phyloP scores from a whole-genome alignment of 805 yeast species.

The Saturnispora serradocipensis region DNA sequence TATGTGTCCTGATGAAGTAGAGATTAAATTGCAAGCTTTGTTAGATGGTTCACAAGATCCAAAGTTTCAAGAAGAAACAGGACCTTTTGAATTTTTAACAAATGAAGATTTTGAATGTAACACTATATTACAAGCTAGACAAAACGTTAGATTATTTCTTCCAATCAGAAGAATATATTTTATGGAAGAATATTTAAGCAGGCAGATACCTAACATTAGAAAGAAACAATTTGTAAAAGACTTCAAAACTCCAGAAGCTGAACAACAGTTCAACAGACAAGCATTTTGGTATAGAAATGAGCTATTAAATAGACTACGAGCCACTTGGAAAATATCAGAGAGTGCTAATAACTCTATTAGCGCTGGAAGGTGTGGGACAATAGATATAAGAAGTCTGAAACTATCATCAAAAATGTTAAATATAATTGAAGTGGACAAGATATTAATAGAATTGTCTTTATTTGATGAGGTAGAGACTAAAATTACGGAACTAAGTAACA shows the following conservation, averaged over 20 bases:
- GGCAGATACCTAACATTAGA: slow-evolving; percentile 61
- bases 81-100: slow-evolving; percentile 12
- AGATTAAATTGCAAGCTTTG: slow-evolving; percentile 23
- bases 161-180: slow-evolving; percentile 55
- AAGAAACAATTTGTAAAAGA: slow-evolving; percentile 63
- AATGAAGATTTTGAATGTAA: slow-evolving; percentile 14
- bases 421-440: slow-evolving; percentile 40
- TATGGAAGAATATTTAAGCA: slow-evolving; percentile 33
- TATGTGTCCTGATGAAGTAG: slow-evolving; percentile 55
- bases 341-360: slow-evolving; percentile 21
- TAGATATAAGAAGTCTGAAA: slow-evolving; percentile 61
- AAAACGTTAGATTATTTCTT: slow-evolving; percentile 47
- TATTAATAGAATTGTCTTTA: slow-evolving; percentile 33
- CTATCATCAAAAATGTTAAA: slow-evolving; percentile 53
- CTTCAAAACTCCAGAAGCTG: slow-evolving; percentile 43
- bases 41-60: slow-evolving; percentile 16
- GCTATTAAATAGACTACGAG: slow-evolving; percentile 48
- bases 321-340: slow-evolving; percentile 48
- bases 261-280: slow-evolving; percentile 46
- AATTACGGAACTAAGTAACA: slow-evolving; percentile 19
- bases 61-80: slow-evolving; percentile 19
- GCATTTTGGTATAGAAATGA: slow-evolving; percentile 76
- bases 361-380: slow-evolving; percentile 38
- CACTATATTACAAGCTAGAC: slow-evolving; percentile 19
- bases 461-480: slow-evolving; percentile 11